phyloP scores from a whole-genome alignment of 257 asterid genomes.

The Solanum sitiens region DNA sequence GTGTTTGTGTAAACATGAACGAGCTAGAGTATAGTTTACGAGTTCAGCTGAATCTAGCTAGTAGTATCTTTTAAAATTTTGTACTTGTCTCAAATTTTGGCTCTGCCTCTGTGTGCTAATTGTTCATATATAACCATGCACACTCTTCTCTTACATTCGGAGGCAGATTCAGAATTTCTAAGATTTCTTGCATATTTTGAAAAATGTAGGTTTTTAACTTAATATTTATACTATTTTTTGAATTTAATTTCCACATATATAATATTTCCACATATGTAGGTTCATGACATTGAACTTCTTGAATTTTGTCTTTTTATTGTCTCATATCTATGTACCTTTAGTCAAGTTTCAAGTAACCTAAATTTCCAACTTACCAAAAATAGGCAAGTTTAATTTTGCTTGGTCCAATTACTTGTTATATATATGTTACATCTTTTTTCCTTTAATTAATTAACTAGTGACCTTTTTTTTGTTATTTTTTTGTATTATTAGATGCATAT shows the following conservation, averaged over 20 bases:
- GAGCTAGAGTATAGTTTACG: neutral
- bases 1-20: neutral
- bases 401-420: neutral
- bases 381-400: neutral
- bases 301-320: neutral
- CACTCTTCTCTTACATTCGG: neutral
- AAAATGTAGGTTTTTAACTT: neutral
- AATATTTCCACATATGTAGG: neutral
- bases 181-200: neutral
- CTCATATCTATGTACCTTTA: neutral
- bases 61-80: neutral
- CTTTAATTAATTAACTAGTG: neutral
- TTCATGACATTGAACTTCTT: neutral
- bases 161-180: neutral
- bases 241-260: neutral
- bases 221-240: neutral
- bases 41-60: neutral
- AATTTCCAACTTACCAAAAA: neutral
- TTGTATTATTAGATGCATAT: constrained; percentile 51
- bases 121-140: neutral
- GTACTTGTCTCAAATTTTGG: neutral
- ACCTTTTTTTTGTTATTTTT: too few species aligned
- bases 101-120: neutral
- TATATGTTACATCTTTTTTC: neutral
- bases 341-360: neutral